Conservation (phyloP, 2,329 filamentous ascomycete species). For the Colletotrichum phormii region DNA sequence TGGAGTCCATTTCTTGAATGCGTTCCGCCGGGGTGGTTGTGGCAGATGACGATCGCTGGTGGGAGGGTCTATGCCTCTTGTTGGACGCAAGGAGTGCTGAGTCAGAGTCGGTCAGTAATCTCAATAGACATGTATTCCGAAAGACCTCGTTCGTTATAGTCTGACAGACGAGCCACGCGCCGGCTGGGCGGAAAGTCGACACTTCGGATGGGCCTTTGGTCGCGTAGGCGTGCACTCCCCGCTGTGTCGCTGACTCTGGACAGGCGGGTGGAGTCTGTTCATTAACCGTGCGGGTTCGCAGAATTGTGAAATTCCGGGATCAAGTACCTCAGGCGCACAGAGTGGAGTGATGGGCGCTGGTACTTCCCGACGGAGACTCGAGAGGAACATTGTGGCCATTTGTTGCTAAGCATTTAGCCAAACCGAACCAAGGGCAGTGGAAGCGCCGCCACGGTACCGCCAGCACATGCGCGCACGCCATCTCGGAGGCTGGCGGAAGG, state of each 20-base stretch:
- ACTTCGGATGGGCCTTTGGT: not conserved
- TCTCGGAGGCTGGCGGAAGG: not conserved
- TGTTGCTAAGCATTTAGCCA: not conserved
- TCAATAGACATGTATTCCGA: not conserved
- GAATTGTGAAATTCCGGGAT: not conserved
- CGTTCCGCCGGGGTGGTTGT: not conserved
- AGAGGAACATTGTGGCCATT: not conserved
- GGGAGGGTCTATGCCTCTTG: not conserved
- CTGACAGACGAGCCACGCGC: not conserved
- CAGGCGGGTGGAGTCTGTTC: not conserved
- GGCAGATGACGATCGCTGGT: not conserved
- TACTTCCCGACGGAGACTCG: conserved; percentile 6
- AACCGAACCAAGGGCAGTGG: no score
- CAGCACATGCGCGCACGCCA: not conserved
- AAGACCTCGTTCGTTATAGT: not conserved
- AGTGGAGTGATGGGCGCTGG: conserved; percentile 16
- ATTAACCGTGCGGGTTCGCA: conserved; percentile 6
- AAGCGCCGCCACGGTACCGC: not conserved
- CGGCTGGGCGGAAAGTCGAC: not conserved
- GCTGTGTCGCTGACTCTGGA: not conserved
- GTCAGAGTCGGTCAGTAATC: not conserved
- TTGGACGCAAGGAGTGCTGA: not conserved
- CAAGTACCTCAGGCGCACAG: not conserved
- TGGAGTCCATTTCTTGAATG: not conserved
- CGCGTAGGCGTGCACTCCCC: not conserved